A percentile compares a stretch with the other conserved stretches of the same genome.
phyloP scores from a whole-genome alignment of 2,329 filamentous ascomycete species.

The Epichloe amarillans region DNA sequence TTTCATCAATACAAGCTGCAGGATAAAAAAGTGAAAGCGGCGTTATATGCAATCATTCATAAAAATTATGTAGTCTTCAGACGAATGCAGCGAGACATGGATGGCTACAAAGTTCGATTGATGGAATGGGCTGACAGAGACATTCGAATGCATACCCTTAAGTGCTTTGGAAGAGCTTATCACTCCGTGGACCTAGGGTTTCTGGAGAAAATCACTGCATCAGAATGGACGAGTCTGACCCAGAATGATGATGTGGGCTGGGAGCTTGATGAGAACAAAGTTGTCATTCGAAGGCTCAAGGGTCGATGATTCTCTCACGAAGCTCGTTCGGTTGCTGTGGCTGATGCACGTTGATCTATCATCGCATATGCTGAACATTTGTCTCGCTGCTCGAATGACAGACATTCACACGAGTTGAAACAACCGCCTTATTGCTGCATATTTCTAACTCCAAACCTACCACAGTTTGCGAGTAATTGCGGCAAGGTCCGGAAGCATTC shows the following conservation, averaged over 20 bases:
- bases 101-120: slow-evolving; percentile 66
- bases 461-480: too few species aligned
- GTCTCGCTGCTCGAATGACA: too few species aligned
- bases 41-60: slow-evolving; percentile 57
- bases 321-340: background rate
- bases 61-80: slow-evolving; percentile 78
- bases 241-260: slow-evolving; percentile 67
- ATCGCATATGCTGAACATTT: too few species aligned
- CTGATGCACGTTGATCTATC: too few species aligned
- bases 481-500: too few species aligned
- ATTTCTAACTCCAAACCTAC: too few species aligned
- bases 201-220: slow-evolving; percentile 54
- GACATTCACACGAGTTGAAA: too few species aligned
- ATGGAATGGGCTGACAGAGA: slow-evolving; percentile 69
- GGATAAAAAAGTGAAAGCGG: slow-evolving; percentile 54
- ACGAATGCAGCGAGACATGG: slow-evolving; percentile 54
- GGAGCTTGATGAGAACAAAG: slow-evolving; percentile 58
- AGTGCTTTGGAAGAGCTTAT: slow-evolving; percentile 77
- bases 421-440: too few species aligned
- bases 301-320: slow-evolving; percentile 19
- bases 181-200: slow-evolving; percentile 55
- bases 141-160: slow-evolving; percentile 65
- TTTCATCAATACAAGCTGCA: slow-evolving; percentile 46
- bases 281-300: slow-evolving; percentile 57
- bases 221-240: slow-evolving; percentile 59